These are phyloP conservation scores for Trichoderma koningii DNA, from an alignment of 2,329 filamentous ascomycete genomes.

Conservation along the genomic window DNA sequence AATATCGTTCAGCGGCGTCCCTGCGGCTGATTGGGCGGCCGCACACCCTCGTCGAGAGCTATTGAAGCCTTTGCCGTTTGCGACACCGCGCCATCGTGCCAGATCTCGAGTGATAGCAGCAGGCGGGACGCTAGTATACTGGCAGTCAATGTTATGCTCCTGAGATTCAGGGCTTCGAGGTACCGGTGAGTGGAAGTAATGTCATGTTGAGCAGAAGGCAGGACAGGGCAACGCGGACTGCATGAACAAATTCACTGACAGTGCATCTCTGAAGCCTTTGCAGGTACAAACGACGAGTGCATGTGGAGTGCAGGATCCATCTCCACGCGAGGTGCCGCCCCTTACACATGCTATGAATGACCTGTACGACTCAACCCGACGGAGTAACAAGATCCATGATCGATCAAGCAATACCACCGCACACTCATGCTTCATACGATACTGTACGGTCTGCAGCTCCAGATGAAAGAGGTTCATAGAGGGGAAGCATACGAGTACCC, in stretches of 20 bases:
- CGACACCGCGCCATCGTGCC: constrained; percentile 22
- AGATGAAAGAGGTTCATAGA: not conserved
- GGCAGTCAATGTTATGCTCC: not conserved
- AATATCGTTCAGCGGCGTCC: constrained; percentile 10
- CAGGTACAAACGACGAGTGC: not conserved
- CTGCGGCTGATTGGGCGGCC: not conserved
- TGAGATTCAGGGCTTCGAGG: not conserved
- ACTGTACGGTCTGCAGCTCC: not conserved
- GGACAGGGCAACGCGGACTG: too few relatives aligned
- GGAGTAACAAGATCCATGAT: not conserved
- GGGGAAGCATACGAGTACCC: not conserved
- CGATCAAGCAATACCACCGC: too few relatives aligned
- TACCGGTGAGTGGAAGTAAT: too few relatives aligned
- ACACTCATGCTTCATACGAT: too few relatives aligned
- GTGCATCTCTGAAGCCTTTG: not conserved
- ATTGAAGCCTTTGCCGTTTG: constrained; percentile 24
- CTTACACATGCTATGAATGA: not conserved
- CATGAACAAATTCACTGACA: not conserved
- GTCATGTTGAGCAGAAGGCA: not conserved
- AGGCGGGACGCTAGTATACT: not conserved
- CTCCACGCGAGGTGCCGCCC: not conserved
- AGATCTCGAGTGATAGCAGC: constrained; percentile 8
- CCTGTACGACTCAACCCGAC: too few relatives aligned
- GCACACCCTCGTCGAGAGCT: not conserved
- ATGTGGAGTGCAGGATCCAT: not conserved